Evolutionary conservation across 352 stramenopile genomes (phyloP), one percentile per base, ranked within the genome.

Genomic region (Globisporangium yorkense): DNA sequence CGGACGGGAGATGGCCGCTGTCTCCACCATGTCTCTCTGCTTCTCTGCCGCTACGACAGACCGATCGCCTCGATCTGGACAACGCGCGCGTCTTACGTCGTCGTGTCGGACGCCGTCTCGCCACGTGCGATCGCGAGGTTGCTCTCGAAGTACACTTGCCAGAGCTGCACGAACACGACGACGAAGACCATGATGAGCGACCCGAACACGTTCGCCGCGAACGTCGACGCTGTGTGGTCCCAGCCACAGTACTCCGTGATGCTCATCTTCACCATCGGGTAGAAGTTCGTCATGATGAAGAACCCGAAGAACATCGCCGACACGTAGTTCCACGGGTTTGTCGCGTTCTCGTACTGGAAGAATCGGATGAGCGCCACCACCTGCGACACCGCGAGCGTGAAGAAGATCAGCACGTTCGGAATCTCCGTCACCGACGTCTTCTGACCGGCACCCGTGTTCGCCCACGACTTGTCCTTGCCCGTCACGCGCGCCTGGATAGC

Each of bases 241-340:
- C 85, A 95, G 12, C 85, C 85, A 75, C 78, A 92, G 76, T 95
- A 95, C 72, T 91, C 80, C 24, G 80, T 88, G 66, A 95, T 87
- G 73, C 86, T 95, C 86, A 95, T 95, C 75, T 92, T 92, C 58
- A 95, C 86, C 86, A 95, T 95, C 53, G 86, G 86, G 73, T 91
- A 92, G 57, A 88, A 89, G 62, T 95, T 76, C 57, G 68, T 77
- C 82, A 91, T 90, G 56, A 92, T 80, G 69, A 87, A 95, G 59
- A 89, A 87, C 52, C 86, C 86, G 54, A 95, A 94, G 65, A 95
- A 95, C 72, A 88, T 87, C 18, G 86, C 73, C 31, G 86, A 94
- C 13, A 94, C 81, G 77, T 92, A 94, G 66, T 94, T 92, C 86
- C 84, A 94, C 59, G 86, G 84, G 52, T 78, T 89, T 48, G 84